phyloP scores from a whole-genome alignment of 2,329 filamentous ascomycete species.

The Penicillium sp. region DNA sequence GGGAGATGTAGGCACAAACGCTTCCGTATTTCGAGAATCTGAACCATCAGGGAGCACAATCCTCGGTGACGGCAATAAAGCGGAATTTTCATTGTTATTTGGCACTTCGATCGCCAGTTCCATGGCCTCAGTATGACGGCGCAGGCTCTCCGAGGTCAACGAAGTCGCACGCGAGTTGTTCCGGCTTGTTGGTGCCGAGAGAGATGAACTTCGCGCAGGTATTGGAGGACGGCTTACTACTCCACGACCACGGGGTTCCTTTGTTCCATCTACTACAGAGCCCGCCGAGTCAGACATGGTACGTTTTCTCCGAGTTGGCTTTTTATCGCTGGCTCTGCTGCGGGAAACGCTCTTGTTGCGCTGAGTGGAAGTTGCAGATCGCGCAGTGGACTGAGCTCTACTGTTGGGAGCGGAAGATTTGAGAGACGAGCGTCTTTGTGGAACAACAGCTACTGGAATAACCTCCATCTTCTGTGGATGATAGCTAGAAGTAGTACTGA shows the following conservation, averaged over 20 bases:
- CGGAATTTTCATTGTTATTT: slow-evolving; percentile 18
- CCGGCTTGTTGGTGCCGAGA: slow-evolving; percentile 45
- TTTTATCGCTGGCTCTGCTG: slow-evolving; percentile 8
- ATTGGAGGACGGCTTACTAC: slow-evolving; percentile 29
- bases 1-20: slow-evolving; percentile 33
- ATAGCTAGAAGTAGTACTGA: slow-evolving; percentile 25
- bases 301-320: slow-evolving; percentile 27
- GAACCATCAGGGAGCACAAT: slow-evolving; percentile 17
- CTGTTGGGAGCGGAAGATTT: slow-evolving; percentile 35
- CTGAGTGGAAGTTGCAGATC: slow-evolving; percentile 35
- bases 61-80: slow-evolving; percentile 21
- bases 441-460: slow-evolving; percentile 47
- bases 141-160: slow-evolving; percentile 41
- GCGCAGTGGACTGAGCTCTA: slow-evolving; percentile 33
- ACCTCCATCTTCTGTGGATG: slow-evolving; percentile 33
- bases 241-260: slow-evolving; percentile 25
- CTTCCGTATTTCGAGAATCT: slow-evolving; percentile 21
- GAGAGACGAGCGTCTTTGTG: slow-evolving; percentile 44
- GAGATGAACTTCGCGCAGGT: slow-evolving; percentile 41
- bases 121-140: slow-evolving; percentile 29
- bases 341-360: slow-evolving; percentile 33
- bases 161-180: slow-evolving; percentile 43
- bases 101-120: slow-evolving; percentile 21
- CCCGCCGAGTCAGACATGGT: slow-evolving; percentile 39
- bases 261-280: slow-evolving; percentile 16